Evolutionary conservation across 495 filamentous ascomycete species (phyloP), one percentile per base, ranked within the genome.

Genomic region (Evansstolkia leycettana): DNA sequence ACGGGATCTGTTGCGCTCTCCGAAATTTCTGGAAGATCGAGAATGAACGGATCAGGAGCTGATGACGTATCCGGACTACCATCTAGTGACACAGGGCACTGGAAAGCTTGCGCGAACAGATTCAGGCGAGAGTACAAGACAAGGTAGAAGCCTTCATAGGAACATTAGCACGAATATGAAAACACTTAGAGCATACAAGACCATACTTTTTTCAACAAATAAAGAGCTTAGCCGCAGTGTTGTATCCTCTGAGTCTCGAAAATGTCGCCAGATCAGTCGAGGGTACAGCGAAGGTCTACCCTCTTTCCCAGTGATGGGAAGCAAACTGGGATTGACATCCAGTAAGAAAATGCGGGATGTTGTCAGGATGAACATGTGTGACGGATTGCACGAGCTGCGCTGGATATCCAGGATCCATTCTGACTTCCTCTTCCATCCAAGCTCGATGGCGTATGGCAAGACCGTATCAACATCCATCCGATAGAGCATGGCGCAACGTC

Each of bases 401-500:
- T 63, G 62, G 11, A 75, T 35, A 33, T 69, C 67, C 15, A 81
- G 41, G n/a, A 81, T 70, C 57, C 66, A 70, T 43, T 71, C 67
- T 2, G 54, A 58, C 28, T 51, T 47, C 27, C 44, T 52, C 17
- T 43, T 37, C 34, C 64, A 40, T 14, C 48, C 46, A n/a, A 70
- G 39, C 16, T 65, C 53, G 25, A 69, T 54, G 1, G 38, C 10
- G 12, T 39, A 48, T 28, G 57, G 42, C 26, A 16, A 42, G 28
- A 39, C 33, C 8, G 42, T 41, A 3, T 37, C 33, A 7, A 38
- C 38, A 9, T 47, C 46, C n/a, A 54, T 48, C n/a, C 51, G 40
- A 42, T 58, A 59, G 16, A 73, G 43, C 31, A 68, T 50, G 2
- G 48, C 54, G 27, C 60, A 48, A 23, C 53, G 57, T 31, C 70